A percentile compares a stretch with the other conserved stretches of the same genome.
Evolutionary conservation across 2,329 filamentous ascomycete species (phyloP).

Genomic region (Hymenoscyphus scutula): DNA sequence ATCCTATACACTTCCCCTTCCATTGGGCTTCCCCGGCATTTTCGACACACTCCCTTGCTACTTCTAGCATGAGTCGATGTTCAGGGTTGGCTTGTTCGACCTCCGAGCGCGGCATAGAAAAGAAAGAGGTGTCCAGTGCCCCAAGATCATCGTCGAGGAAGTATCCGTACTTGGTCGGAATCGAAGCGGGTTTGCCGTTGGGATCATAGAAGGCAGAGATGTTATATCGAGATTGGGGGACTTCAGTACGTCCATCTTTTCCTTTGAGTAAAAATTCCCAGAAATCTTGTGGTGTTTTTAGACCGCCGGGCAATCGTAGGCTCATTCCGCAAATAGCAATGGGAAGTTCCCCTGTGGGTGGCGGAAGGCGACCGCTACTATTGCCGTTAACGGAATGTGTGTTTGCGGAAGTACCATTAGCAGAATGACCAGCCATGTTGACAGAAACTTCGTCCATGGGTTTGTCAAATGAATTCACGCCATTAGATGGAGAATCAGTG

Average conservation of each 20-base stretch:
- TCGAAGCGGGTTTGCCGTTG: constrained; percentile 10
- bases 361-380: background rate
- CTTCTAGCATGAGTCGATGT: constrained; percentile 27
- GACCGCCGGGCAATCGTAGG: constrained; percentile 36
- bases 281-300: constrained; percentile 30
- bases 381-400: background rate
- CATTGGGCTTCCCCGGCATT: constrained; percentile 25
- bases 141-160: constrained; percentile 31
- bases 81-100: constrained; percentile 29
- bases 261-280: constrained; percentile 37
- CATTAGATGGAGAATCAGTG: too few relatives aligned
- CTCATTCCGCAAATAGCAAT: constrained; percentile 38
- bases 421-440: too few relatives aligned
- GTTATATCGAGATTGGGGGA: constrained; percentile 35
- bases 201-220: constrained; percentile 28
- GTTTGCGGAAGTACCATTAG: background rate
- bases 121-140: constrained; percentile 36
- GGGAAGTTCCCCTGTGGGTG: constrained; percentile 14
- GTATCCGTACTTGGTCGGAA: constrained; percentile 30
- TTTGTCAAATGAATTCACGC: too few relatives aligned
- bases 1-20: constrained; percentile 24
- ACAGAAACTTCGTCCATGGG: too few relatives aligned
- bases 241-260: constrained; percentile 25
- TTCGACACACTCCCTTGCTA: constrained; percentile 30
- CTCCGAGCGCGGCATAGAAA: constrained; percentile 33